Base-by-base conservation (phyloP, 305 asterid species). In the Solanum hybrid region DNA sequence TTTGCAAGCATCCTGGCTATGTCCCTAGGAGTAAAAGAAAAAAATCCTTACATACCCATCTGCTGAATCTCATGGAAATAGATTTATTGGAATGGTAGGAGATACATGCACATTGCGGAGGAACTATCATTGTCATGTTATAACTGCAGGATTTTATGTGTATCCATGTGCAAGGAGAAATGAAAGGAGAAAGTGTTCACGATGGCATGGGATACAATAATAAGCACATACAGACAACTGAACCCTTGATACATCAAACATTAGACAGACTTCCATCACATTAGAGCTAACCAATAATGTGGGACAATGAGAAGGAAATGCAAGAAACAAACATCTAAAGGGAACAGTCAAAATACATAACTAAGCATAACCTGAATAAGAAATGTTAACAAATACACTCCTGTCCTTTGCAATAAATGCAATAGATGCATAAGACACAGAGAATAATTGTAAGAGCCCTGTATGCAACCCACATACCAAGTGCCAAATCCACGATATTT, bases 1-100 rank as follows among this genome's bases (percentile, higher is more conserved):
- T 95, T 91, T 73, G 99, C 98, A 88, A 97, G 98, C 99, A 97
- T 96, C 88, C 99, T 93, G 71, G 98, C 99, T 92, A 96, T 93
- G 92, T 97, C 99, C 98, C 99, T 96, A 77, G 10, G 32, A 84
- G 29, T 24, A 87, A 38, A 10, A 14, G 34, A 27, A 88, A 77
- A 78, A 27, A 51, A 31, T 29, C 22, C 22, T 84, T 84, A 84
- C n/a, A 51, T 51, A 51, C 31, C 8, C 17, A 17, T 84, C 87
- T 17, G 45, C 76, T 3, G 76, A 84, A 84, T 84, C 87, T 56
- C 76, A 31, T 84, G 75, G 75, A 51, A 84, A 84, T 51, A 84
- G 87, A 4, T 84, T 84, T 37, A 56, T 84, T 51, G 87, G 24
- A 11, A 84, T 32, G 40, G n/a, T 19, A 80, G 78, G 73, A 73